phyloP scores from a whole-genome alignment of 306 rosid genomes.

The Lithocarpus polystachyus region DNA sequence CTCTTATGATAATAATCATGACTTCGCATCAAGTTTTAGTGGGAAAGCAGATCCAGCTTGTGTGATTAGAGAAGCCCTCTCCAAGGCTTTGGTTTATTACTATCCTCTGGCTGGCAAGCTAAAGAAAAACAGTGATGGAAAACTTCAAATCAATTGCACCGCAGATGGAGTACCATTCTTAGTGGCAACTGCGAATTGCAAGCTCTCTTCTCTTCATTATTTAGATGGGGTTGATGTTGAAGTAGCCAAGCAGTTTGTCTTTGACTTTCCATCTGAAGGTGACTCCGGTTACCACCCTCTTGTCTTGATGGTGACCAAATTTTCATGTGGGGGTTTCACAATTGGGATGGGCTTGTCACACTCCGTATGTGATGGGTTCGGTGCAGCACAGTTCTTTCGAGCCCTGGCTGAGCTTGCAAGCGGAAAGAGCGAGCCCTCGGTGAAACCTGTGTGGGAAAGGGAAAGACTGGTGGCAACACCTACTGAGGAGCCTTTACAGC shows the following conservation, averaged over 20 bases:
- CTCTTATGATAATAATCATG: not conserved
- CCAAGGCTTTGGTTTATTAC: conserved; percentile 38
- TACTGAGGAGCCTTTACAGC: conserved; percentile 19
- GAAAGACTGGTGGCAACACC: conserved; percentile 32
- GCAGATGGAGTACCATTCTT: conserved; percentile 49
- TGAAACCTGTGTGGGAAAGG: conserved; percentile 58
- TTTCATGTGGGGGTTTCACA: conserved; percentile 51
- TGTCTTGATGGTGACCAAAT: conserved; percentile 44
- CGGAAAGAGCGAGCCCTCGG: conserved; percentile 41
- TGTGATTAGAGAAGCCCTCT: conserved; percentile 39
- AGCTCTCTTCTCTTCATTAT: conserved; percentile 44
- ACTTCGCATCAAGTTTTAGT: not conserved
- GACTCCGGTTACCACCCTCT: conserved; percentile 29
- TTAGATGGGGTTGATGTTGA: conserved; percentile 41
- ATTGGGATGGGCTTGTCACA: conserved; percentile 51
- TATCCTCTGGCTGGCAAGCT: conserved; percentile 53
- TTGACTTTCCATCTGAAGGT: conserved; percentile 29
- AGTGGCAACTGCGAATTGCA: conserved; percentile 38
- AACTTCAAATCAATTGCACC: conserved; percentile 39
- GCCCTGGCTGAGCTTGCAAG: conserved; percentile 42
- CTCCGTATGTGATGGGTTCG: conserved; percentile 46
- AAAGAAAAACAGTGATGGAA: conserved; percentile 25
- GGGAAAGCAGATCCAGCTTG: conserved; percentile 28
- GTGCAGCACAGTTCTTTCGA: conserved; percentile 42
- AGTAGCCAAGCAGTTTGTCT: conserved; percentile 25